phyloP scores from a whole-genome alignment of 2,329 filamentous ascomycete genomes.

The Penicillium sp. region DNA sequence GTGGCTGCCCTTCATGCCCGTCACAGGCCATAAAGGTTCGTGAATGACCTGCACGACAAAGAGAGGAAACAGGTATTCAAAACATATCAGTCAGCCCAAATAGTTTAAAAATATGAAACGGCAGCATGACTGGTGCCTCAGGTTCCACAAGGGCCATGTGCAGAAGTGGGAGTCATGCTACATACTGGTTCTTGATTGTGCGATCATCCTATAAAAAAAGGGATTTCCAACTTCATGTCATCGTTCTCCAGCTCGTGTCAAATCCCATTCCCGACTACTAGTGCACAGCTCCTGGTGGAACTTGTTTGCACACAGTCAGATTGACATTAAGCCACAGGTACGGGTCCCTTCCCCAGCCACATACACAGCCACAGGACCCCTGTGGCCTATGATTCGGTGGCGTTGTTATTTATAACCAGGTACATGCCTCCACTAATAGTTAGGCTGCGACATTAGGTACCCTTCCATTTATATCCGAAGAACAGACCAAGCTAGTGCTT shows the following conservation, averaged over 20 bases:
- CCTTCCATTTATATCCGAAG: constrained; percentile 1
- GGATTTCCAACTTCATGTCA: background rate
- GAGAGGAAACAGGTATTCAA: background rate
- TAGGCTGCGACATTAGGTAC: constrained; percentile 31
- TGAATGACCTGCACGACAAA: background rate
- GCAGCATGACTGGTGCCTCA: constrained; percentile 16
- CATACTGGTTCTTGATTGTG: background rate
- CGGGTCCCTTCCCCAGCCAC: constrained; percentile 3
- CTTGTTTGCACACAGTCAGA: background rate
- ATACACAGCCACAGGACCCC: constrained; percentile 17
- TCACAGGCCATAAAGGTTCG: background rate
- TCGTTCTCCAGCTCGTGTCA: background rate
- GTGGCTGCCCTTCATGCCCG: background rate
- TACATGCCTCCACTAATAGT: constrained; percentile 21
- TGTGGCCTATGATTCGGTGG: constrained; percentile 15
- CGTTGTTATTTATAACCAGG: constrained; percentile 24
- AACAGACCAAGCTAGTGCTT: background rate
- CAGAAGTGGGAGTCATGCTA: constrained; percentile 21
- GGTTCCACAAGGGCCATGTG: constrained; percentile 14
- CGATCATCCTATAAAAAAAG: constrained; percentile 6
- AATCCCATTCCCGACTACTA: background rate
- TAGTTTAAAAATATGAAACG: background rate
- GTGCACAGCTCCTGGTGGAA: background rate
- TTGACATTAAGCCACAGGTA: constrained; percentile 1
- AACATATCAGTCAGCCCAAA: background rate